A percentile compares a stretch with the other conserved stretches of the same genome.
Conservation (phyloP, 2,329 filamentous ascomycete genomes). For the Colletotrichum abscissum region DNA sequence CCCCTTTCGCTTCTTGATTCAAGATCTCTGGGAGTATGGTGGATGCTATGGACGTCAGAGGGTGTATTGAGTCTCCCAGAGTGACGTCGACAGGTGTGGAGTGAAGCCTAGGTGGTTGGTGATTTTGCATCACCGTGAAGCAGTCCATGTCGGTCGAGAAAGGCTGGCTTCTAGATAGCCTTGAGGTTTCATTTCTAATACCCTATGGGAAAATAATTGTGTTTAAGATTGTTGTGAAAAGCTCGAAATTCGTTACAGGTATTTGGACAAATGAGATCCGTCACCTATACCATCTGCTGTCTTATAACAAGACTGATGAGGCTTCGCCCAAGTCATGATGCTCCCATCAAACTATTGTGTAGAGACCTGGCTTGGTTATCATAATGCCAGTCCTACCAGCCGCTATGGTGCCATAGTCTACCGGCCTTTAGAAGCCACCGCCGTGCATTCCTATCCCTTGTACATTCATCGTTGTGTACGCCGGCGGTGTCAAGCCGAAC, state of each 20-base stretch:
- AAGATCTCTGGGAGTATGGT: neutral
- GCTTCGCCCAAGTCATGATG: neutral
- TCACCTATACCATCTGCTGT: conserved; percentile 13
- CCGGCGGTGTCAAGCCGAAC: neutral
- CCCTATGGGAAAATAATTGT: neutral
- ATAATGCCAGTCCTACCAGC: conserved; percentile 9
- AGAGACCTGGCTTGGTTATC: neutral
- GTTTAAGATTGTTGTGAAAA: neutral
- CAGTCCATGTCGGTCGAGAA: neutral
- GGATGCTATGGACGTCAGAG: neutral
- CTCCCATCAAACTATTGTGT: conserved; percentile 3
- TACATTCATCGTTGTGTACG: neutral
- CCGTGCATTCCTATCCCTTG: neutral
- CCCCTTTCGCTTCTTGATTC: neutral
- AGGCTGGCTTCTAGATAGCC: neutral
- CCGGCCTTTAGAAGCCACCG: neutral
- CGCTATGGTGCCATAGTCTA: conserved; percentile 10
- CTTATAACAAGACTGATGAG: neutral
- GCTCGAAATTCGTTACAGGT: neutral
- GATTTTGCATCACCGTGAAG: neutral
- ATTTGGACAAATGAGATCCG: conserved; percentile 15
- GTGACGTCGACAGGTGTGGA: neutral
- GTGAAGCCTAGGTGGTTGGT: neutral
- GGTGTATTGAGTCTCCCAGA: neutral
- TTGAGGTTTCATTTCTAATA: neutral